Base-by-base conservation (phyloP, 1,284 basidiomycete genomes). In the Volvariella surrecta region DNA sequence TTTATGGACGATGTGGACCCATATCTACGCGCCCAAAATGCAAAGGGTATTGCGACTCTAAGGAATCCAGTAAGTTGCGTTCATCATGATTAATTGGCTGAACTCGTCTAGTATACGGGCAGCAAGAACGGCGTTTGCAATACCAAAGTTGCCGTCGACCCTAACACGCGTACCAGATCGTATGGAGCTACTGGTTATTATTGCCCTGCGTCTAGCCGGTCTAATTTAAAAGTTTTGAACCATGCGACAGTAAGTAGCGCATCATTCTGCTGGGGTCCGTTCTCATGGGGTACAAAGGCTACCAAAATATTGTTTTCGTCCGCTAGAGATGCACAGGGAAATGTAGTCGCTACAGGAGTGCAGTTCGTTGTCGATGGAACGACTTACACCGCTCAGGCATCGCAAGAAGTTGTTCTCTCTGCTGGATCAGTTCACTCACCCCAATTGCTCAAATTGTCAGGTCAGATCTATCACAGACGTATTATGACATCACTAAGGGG, bases 351-450 rank as follows among this genome's bases (percentile, higher is more conserved):
- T 3, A 48, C 39, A 21, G 48, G 50, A 10, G 44, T 53, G 24
- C 43, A 51, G 16, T 39, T 39, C 20, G 32, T 52, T 50, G 34
- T 35, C 34, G 13, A 15, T 8, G 34, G 34, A 8, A 15, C 34
- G 34, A 35, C 34, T 8, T 35, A 35, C 34, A 35, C 45, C 45
- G 7, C 34, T 45, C 34, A 32, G 15, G 52, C 48, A 16, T 45
- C 39, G 7, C 35, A 40, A 21, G 52, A 53, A 43, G 52, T 52
- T 17, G 48, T 54, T 19, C 35, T 54, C 21, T 52, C 49, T 15
- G 47, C 52, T 10, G 52, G 52, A 21, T 21, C 48, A 22, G 18
- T 35, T 6, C 13, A 19, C 13, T 35, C 34, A 7, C 34, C 34
- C 4, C n/a, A 15, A 16, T 19, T 35, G 34, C 18, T 35, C 4